A percentile compares a stretch with the other conserved stretches of the same genome.
These are phyloP conservation scores for Rubia tinctorum DNA, from an alignment of 305 asterid species.

Conservation along the genomic window DNA sequence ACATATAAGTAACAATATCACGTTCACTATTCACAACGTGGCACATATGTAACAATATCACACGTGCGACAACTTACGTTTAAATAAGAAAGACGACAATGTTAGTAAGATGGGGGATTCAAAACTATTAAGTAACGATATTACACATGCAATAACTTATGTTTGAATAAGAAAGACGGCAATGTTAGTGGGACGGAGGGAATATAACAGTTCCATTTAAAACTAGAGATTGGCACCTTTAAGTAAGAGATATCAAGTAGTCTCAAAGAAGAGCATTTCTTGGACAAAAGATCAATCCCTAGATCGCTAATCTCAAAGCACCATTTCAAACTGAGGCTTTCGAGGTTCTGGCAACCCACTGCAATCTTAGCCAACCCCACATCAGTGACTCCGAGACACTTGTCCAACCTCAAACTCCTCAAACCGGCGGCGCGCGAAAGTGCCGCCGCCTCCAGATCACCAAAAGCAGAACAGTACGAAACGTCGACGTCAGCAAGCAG, in stretches of 20 bases:
- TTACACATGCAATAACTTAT: no score
- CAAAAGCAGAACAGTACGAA: slow-evolving; percentile 50
- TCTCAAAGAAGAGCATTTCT: slow-evolving; percentile 48
- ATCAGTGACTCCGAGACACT: slow-evolving; percentile 51
- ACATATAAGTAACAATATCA: no score
- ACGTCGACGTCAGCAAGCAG: slow-evolving; percentile 45
- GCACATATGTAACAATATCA: no score
- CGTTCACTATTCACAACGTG: no score
- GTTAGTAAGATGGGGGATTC: no score
- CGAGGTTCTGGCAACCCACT: slow-evolving; percentile 44
- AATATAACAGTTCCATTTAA: no score
- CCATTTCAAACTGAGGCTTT: slow-evolving; percentile 59
- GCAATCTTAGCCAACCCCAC: slow-evolving; percentile 64
- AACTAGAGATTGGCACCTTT: slow-evolving; percentile 34
- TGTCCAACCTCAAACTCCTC: slow-evolving; percentile 49
- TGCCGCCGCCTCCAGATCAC: slow-evolving; percentile 68
- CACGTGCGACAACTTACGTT: no score
- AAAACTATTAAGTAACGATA: no score
- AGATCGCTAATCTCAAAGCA: slow-evolving; percentile 59
- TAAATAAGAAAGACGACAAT: no score
- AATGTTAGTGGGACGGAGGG: no score
- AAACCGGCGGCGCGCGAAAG: slow-evolving; percentile 37
- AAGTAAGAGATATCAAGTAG: slow-evolving; percentile 56
- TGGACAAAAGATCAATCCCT: slow-evolving; percentile 51
- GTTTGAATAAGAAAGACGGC: no score